Evolutionary conservation across 2,329 filamentous ascomycete genomes (phyloP), one percentile per base, ranked within the genome.

Genomic region (Diaporthe eres): DNA sequence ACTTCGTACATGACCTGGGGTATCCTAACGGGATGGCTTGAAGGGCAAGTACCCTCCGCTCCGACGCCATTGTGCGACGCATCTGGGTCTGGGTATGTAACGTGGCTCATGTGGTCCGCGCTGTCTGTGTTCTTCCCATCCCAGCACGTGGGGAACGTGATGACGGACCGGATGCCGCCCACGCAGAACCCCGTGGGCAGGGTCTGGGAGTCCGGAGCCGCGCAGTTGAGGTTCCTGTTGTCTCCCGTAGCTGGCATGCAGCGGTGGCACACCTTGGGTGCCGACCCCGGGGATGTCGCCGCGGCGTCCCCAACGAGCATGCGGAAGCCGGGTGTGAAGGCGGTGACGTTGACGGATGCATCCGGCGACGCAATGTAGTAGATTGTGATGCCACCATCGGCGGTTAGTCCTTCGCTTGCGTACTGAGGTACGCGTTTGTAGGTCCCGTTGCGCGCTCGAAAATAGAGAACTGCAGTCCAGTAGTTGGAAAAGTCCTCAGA

Each of bases 91-190:
- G 88, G 89, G 77, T 90, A 90, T 7, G 85, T 82, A 77, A 91
- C 79, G 71, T 82, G 81, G 44, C 76, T 78, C 65, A 80, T 84
- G 80, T 85, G 88, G 80, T 90, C 85, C 0, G 84, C 76, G 15
- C 84, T 83, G 79, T 90, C 88, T 63, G 87, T 77, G 77, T 89
- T 85, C 58, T 84, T 84, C 55, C 90, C 90, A 75, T 91, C 85
- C 89, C 90, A 91, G 84, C 89, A 91, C 15, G 61, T 70, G 28
- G 61, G 72, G 25, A 74, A 74, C 0, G 55, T 68, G 37, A 65
- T 74, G 57, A 65, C 72, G 19, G 63, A 65, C 19, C 61, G 81
- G 63, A 86, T 85, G 31, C 84, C 84, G 51, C 83, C 83, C 3
- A 80, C 77, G 75, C 84, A 86, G 47, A 80, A 78, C 51, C 80